Base-by-base conservation (phyloP, 805 yeast genomes). In the Lipomyces sp. region DNA sequence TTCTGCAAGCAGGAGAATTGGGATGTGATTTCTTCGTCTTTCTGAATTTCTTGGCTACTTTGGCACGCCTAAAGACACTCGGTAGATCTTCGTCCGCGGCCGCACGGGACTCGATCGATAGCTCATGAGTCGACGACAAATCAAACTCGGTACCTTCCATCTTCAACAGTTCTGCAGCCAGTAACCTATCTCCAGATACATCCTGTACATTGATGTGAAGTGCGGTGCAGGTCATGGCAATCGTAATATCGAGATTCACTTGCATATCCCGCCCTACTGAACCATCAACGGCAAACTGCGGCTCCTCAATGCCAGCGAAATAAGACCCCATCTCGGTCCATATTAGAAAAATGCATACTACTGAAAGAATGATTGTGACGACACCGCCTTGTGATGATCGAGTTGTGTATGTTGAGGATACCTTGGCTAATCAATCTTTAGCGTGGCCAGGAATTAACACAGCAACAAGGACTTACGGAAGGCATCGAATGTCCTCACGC, bases 281-380 rank as follows among this genome's bases (percentile, higher is more conserved):
- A 45, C 82, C 81, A 73, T 90, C 96, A 3, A 95, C 96, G 2
- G 83, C 80, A 76, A 90, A 95, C 71, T 88, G 90, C 71, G 88
- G 90, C 73, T 88, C 92, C 6, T 89, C 84, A 64, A 83, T 83
- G 2, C 98, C 98, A 63, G 95, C 97, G 64, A 93, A 80, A 75
- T 83, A 90, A 13, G 90, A 88, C 6, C 98, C 97, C 35, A 92
- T 78, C 75, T 93, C 96, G 13, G 90, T 85, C 90, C 96, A 94
- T 4, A 90, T 77, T 48, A 93, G 80, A 73, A 92, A 85, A 15
- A 91, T 73, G 18, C 90, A 84, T 65, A 84, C 81, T 33, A 89
- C 70, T n/a, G 84, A 81, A 15, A 92, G 86, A 58, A 89, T 54
- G 3, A 91, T 71, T 0, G 97, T 87, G 15, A 92, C 85, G 18